Percentiles rank a stretch among this genome's conserved stretches.
Conservation (phyloP, 345 rosid species). For the Salix dunnii region DNA sequence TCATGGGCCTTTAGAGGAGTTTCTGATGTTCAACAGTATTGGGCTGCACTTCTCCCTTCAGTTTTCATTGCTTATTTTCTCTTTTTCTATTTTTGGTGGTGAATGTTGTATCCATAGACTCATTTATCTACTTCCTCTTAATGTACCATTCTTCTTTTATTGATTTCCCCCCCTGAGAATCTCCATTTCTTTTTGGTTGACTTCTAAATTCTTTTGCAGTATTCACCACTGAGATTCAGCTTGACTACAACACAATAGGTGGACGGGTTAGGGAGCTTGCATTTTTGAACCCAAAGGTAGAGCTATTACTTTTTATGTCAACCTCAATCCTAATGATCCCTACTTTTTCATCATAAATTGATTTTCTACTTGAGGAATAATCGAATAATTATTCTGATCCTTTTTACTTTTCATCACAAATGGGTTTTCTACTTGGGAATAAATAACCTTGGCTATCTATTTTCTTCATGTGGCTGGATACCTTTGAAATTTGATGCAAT, state of each 20-base stretch:
- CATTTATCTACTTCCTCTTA: background rate
- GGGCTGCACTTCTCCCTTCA: background rate
- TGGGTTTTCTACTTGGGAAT: background rate
- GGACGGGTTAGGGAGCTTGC: slow-evolving; percentile 96
- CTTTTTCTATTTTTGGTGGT: background rate
- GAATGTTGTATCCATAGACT: background rate
- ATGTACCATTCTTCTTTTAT: background rate
- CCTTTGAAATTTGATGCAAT: slow-evolving; percentile 2
- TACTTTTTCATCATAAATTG: background rate
- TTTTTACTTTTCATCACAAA: background rate
- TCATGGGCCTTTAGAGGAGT: background rate
- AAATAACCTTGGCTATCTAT: background rate
- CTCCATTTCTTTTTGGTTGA: slow-evolving; percentile 5
- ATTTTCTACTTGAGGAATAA: background rate
- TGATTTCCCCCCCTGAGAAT: background rate
- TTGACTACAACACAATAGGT: slow-evolving; percentile 79
- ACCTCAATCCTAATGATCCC: background rate
- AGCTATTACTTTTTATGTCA: slow-evolving; percentile 5
- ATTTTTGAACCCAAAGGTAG: slow-evolving; percentile 88
- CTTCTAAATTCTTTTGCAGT: slow-evolving; percentile 41
- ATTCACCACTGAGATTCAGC: slow-evolving; percentile 79
- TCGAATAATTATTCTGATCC: background rate
- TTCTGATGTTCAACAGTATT: background rate
- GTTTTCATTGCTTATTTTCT: background rate
- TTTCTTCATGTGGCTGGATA: background rate